Conservation (phyloP, 2,329 filamentous ascomycete species). For the Clonostachys rosea region DNA sequence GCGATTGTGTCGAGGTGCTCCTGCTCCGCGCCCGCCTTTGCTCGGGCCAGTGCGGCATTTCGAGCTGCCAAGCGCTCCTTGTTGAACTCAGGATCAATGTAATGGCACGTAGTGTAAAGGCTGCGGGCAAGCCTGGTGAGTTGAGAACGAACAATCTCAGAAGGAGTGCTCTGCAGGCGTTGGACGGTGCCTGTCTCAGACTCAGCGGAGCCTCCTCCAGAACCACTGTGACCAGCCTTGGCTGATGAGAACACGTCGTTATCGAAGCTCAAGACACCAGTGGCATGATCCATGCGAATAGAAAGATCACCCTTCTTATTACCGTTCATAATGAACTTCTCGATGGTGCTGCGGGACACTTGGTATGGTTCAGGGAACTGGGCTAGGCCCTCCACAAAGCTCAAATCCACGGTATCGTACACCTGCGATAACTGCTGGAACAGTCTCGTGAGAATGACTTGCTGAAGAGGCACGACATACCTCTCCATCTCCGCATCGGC, state of each 20-base stretch:
- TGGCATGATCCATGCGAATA: constrained; percentile 93
- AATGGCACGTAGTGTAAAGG: constrained; percentile 90
- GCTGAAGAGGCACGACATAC: constrained; percentile 92
- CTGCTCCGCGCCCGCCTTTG: constrained; percentile 83
- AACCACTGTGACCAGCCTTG: constrained; percentile 84
- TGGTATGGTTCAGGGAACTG: constrained; percentile 97
- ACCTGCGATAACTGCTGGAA: constrained; percentile 99
- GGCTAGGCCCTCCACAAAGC: constrained; percentile 89
- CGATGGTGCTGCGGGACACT: constrained; percentile 83
- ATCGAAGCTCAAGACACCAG: constrained; percentile 93
- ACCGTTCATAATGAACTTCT: constrained; percentile 99
- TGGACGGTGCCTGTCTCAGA: constrained; percentile 80
- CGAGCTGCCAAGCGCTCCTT: constrained; percentile 76
- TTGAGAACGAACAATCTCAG: constrained; percentile 95
- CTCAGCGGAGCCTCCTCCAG: constrained; percentile 82
- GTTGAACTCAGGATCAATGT: constrained; percentile 88
- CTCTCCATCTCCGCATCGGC: constrained; percentile 94
- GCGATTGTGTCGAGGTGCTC: constrained; percentile 83
- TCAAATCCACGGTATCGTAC: constrained; percentile 94
- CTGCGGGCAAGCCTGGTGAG: constrained; percentile 87
- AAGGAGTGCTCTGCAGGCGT: constrained; percentile 93
- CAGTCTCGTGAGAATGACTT: constrained; percentile 95
- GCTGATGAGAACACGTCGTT: constrained; percentile 97
- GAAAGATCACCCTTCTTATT: constrained; percentile 99
- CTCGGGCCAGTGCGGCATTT: constrained; percentile 73